A percentile compares a stretch with the other conserved stretches of the same genome.
Evolutionary conservation across 768 basidiomycete genomes (phyloP).

Genomic region (Podaxis carcinomalis): DNA sequence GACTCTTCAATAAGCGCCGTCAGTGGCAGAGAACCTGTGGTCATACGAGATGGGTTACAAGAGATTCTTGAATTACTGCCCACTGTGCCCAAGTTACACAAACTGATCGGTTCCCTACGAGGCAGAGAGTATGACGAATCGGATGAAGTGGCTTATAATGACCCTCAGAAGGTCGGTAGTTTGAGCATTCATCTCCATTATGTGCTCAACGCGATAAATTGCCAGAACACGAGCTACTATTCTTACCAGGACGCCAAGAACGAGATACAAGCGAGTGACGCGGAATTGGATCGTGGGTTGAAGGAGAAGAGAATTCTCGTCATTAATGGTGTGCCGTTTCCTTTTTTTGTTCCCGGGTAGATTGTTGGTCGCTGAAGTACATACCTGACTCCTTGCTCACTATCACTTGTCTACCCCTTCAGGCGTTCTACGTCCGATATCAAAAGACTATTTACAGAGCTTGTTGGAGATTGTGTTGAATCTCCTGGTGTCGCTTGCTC

Average conservation of each 20-base stretch:
- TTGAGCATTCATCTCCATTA: constrained; percentile 7
- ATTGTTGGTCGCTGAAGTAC: neutral
- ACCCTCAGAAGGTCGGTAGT: constrained; percentile 16
- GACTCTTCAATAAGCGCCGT: constrained; percentile 22
- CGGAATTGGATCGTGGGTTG: constrained; percentile 63
- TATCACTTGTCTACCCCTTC: neutral
- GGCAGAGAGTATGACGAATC: constrained; percentile 73
- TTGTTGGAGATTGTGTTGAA: constrained; percentile 77
- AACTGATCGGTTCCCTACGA: constrained; percentile 54
- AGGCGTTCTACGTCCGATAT: constrained; percentile 75
- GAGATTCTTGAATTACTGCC: constrained; percentile 83
- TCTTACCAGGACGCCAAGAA: constrained; percentile 59
- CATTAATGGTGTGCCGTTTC: constrained; percentile 49
- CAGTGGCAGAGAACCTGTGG: constrained; percentile 36
- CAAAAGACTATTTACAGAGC: constrained; percentile 57
- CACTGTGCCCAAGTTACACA: constrained; percentile 71
- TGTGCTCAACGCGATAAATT: neutral
- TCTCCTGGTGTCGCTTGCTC: constrained; percentile 59
- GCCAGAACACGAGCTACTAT: constrained; percentile 17
- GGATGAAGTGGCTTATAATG: constrained; percentile 56
- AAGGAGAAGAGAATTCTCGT: constrained; percentile 67
- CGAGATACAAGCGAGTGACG: constrained; percentile 80
- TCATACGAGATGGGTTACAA: constrained; percentile 76
- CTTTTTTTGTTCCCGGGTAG: neutral
- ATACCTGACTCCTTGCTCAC: neutral